phyloP scores from a whole-genome alignment of 1,284 basidiomycete species.

The Pseudozyma hubeiensis region DNA sequence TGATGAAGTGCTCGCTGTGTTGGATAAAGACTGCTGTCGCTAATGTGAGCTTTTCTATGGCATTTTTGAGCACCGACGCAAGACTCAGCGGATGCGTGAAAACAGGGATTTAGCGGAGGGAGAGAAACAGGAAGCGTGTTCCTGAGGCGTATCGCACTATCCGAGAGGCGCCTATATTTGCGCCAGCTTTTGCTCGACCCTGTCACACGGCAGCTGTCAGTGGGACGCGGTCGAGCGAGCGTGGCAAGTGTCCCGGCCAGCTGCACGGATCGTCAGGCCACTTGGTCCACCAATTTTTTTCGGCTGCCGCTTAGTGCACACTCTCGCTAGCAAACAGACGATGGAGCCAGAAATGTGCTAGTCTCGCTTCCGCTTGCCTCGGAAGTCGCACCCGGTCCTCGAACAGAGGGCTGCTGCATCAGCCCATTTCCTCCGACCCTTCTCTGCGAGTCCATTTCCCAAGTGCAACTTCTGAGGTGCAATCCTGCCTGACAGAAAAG shows the following conservation, averaged over 20 bases:
- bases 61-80: constrained; percentile 7
- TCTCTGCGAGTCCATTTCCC: neutral
- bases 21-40: no score
- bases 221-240: no score
- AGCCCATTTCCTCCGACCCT: constrained; percentile 4
- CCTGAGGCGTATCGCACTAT: neutral
- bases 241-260: neutral
- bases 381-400: constrained; percentile 10
- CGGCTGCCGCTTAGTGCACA: constrained; percentile 9
- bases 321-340: neutral
- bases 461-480: no score
- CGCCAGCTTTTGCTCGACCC: neutral
- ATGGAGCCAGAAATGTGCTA: neutral
- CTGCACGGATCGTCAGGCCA: constrained; percentile 5
- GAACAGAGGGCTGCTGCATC: constrained; percentile 5
- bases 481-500: no score
- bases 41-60: no score
- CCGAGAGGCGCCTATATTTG: neutral
- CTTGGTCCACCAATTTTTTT: neutral
- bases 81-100: constrained; percentile 3
- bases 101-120: neutral
- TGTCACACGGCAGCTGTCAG: constrained; percentile 1
- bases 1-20: no score
- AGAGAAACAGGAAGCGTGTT: neutral
- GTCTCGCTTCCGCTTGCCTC: constrained; percentile 5